Conservation (phyloP, 192 early-diverging fungal species). For the Ambispora gerdemannii region DNA sequence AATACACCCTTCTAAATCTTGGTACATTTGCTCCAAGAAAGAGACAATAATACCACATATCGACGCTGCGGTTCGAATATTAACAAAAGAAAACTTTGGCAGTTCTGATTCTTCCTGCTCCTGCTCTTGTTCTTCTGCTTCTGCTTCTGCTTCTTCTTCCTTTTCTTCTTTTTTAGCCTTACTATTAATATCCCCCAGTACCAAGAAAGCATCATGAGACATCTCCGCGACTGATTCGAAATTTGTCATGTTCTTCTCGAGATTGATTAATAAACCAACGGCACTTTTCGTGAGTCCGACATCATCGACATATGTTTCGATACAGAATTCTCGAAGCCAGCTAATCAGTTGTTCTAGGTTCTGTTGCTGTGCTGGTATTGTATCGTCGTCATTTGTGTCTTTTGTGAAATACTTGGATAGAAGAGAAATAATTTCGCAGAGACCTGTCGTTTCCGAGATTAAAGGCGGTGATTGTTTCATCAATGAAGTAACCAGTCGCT, state of each 20-base stretch:
- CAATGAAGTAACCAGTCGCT: slow-evolving; percentile 37
- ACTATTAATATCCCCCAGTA: slow-evolving; percentile 29
- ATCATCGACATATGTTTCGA: slow-evolving; percentile 48
- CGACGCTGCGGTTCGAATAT: slow-evolving; percentile 34
- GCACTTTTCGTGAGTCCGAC: slow-evolving; percentile 36
- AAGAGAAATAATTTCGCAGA: slow-evolving; percentile 41
- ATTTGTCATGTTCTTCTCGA: slow-evolving; percentile 36
- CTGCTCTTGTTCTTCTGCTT: background rate
- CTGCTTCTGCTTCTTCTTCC: background rate
- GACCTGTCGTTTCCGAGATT: slow-evolving; percentile 45
- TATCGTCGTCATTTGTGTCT: background rate
- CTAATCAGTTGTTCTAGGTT: slow-evolving; percentile 35
- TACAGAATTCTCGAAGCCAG: slow-evolving; percentile 44
- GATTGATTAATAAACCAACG: slow-evolving; percentile 39
- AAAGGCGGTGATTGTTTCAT: slow-evolving; percentile 40
- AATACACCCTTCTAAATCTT: slow-evolving; percentile 52
- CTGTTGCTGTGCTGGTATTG: slow-evolving; percentile 11
- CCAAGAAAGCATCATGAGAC: slow-evolving; percentile 31
- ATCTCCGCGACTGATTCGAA: slow-evolving; percentile 36
- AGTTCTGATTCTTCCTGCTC: slow-evolving; percentile 26
- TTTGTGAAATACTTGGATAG: slow-evolving; percentile 34
- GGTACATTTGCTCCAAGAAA: slow-evolving; percentile 44
- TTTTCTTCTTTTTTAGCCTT: slow-evolving; percentile 17
- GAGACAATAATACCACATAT: slow-evolving; percentile 40
- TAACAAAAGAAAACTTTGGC: slow-evolving; percentile 43